Evolutionary conservation across 495 filamentous ascomycete species (phyloP), one percentile per base, ranked within the genome.

Genomic region (Neurospora sp.): DNA sequence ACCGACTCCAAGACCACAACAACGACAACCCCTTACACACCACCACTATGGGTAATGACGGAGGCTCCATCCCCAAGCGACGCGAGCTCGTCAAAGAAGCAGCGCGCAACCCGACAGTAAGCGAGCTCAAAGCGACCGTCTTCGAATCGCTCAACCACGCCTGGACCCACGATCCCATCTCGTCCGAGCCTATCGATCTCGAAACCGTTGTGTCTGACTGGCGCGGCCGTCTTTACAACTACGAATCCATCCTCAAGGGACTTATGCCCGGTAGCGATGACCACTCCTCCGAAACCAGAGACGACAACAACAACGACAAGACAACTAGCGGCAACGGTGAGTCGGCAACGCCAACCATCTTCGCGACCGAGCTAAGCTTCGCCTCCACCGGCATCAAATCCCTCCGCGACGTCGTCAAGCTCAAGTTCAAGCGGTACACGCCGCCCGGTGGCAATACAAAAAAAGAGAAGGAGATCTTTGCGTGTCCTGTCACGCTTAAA

Each of bases 31-130:
- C 54, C 9, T 35, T 69, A 46, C 44, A 23, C 37, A 71, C 37
- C 27, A 40, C 4, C 70, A 80, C 69, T 74, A 98, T 98, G 95
- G 96, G 95, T 83, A 98, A 98, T 82, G 95, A 98, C 79, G 95
- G 96, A 77, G 95, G 87, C 75, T 87, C 81, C 38, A 99, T 99
- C 73, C 96, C 96, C 14, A 98, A 91, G 69, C 93, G 96, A 39
- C 92, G 96, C 71, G 96, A 99, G 81, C 92, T 99, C 41, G 96
- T 98, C 81, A 93, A 94, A 77, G 90, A 92, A 81, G 93, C 94
- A 41, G 92, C 93, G 38, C 90, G 91, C 69, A 86, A 87, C 42
- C 93, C 92, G 38, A 96, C 90, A 42, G 91, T 93, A n/a, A 91
- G 92, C 46, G 92, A 99, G 83, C 81, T 97, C 11, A 98, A 98